Evolutionary conservation across 2,329 filamentous ascomycete species (phyloP).

Genomic region (Cladosporium sp.): DNA sequence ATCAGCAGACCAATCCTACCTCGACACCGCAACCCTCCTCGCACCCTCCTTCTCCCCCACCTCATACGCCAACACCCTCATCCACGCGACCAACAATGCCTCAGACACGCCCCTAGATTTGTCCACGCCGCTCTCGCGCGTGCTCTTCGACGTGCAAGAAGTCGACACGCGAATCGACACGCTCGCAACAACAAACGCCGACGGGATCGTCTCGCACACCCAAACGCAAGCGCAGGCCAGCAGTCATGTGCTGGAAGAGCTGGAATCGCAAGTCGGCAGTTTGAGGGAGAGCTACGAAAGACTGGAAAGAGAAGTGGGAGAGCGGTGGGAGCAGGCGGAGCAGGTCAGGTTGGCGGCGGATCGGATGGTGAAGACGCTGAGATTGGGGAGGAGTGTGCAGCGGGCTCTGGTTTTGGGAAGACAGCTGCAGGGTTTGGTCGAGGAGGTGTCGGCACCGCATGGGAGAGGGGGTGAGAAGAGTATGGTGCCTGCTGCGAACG

Average conservation of each 20-base stretch:
- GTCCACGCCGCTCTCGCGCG: conserved; percentile 85
- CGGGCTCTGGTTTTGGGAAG: conserved; percentile 77
- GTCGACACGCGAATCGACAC: conserved; percentile 93
- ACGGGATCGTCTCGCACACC: conserved; percentile 77
- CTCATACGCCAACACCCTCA: conserved; percentile 81
- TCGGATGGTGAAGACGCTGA: conserved; percentile 74
- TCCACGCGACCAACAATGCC: conserved; percentile 86
- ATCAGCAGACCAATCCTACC: conserved; percentile 51
- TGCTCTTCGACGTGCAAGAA: conserved; percentile 95
- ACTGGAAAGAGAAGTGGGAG: conserved; percentile 79
- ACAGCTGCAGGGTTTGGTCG: conserved; percentile 79
- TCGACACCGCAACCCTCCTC: conserved; percentile 92
- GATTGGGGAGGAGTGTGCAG: conserved; percentile 70
- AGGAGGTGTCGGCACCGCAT: conserved; percentile 55
- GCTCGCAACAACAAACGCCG: conserved; percentile 77
- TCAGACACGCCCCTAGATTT: conserved; percentile 88
- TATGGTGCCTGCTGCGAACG: conserved; percentile 77
- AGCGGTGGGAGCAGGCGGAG: conserved; percentile 80
- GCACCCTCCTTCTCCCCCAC: conserved; percentile 76
- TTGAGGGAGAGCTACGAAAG: conserved; percentile 82
- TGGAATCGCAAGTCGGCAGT: conserved; percentile 74
- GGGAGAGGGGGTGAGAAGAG: conserved; percentile 49
- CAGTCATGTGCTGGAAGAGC: conserved; percentile 65
- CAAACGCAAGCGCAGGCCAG: conserved; percentile 69
- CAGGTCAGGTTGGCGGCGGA: conserved; percentile 74